Conservation (phyloP, 257 asterid species). For the Phtheirospermum japonicum region DNA sequence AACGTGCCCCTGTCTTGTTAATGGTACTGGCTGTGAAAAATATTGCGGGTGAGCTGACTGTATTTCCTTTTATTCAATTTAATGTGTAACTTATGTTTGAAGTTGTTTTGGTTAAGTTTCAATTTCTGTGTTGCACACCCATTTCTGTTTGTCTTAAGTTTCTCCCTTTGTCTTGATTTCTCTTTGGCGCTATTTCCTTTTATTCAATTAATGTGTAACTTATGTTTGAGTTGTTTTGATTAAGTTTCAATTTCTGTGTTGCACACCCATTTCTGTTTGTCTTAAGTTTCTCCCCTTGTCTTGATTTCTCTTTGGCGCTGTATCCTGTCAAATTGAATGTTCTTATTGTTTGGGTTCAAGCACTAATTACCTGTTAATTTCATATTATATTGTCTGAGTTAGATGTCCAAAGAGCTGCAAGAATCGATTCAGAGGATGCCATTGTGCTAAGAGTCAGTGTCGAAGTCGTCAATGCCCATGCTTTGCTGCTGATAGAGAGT, state of each 20-base stretch:
- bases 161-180: neutral
- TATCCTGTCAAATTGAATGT: slow-evolving; percentile 3
- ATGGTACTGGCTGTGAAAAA: slow-evolving; percentile 91
- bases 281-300: neutral
- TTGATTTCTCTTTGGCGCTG: neutral
- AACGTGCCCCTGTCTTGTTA: slow-evolving; percentile 79
- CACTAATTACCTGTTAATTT: slow-evolving; percentile 12
- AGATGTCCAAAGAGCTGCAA: slow-evolving; percentile 96
- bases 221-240: neutral
- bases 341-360: slow-evolving; percentile 15
- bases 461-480: slow-evolving; percentile 99
- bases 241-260: slow-evolving; percentile 14
- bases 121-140: slow-evolving; percentile 8
- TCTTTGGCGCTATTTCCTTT: neutral
- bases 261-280: slow-evolving; percentile 11
- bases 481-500: slow-evolving; percentile 94
- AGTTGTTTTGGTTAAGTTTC: slow-evolving; percentile 9
- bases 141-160: slow-evolving; percentile 2
- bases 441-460: slow-evolving; percentile 97
- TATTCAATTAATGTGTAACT: slow-evolving; percentile 15
- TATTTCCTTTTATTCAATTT: slow-evolving; percentile 17
- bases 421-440: slow-evolving; percentile 96
- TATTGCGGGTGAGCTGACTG: slow-evolving; percentile 83
- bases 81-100: slow-evolving; percentile 5
- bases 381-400: slow-evolving; percentile 28